A percentile compares a stretch with the other conserved stretches of the same genome.
Conservation (phyloP, 2,329 filamentous ascomycete genomes). For the Ascochyta lentis region DNA sequence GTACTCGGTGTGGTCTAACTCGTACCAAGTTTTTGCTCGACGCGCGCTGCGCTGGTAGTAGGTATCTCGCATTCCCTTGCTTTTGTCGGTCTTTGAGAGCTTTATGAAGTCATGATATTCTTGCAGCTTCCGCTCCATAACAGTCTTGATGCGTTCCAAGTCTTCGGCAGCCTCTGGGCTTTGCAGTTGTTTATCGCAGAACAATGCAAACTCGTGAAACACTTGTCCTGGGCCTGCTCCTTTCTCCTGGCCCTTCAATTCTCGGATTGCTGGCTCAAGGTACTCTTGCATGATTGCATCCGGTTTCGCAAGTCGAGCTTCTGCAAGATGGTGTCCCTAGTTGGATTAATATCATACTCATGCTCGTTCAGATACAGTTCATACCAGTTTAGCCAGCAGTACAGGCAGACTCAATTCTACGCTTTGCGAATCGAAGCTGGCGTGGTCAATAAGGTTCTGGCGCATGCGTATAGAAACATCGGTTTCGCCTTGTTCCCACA, state of each 20-base stretch:
- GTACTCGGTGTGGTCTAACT: constrained; percentile 88
- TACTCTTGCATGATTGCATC: constrained; percentile 89
- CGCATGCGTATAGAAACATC: constrained; percentile 88
- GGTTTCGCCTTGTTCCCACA: constrained; percentile 95
- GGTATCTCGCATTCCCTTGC: constrained; percentile 56
- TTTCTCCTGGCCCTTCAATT: constrained; percentile 72
- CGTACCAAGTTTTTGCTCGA: constrained; percentile 85
- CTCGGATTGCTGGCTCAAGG: constrained; percentile 80
- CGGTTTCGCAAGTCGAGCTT: constrained; percentile 88
- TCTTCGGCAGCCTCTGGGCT: constrained; percentile 86
- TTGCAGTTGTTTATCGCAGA: constrained; percentile 93
- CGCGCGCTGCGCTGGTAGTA: constrained; percentile 63
- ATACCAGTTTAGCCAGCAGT: constrained; percentile 79
- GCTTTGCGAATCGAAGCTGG: constrained; percentile 41
- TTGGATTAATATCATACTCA: constrained; percentile 17
- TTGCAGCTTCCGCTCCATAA: constrained; percentile 79
- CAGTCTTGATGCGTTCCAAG: constrained; percentile 76
- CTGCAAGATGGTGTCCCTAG: constrained; percentile 82
- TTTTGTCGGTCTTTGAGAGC: constrained; percentile 58
- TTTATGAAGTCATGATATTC: constrained; percentile 78
- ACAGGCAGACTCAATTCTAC: constrained; percentile 59
- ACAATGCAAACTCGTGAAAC: constrained; percentile 92
- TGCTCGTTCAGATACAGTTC: background rate
- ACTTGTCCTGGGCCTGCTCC: constrained; percentile 83
- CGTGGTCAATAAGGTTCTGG: constrained; percentile 64